These are phyloP conservation scores for Penicillium psychrosexuale DNA, from an alignment of 2,329 filamentous ascomycete species.

Conservation along the genomic window DNA sequence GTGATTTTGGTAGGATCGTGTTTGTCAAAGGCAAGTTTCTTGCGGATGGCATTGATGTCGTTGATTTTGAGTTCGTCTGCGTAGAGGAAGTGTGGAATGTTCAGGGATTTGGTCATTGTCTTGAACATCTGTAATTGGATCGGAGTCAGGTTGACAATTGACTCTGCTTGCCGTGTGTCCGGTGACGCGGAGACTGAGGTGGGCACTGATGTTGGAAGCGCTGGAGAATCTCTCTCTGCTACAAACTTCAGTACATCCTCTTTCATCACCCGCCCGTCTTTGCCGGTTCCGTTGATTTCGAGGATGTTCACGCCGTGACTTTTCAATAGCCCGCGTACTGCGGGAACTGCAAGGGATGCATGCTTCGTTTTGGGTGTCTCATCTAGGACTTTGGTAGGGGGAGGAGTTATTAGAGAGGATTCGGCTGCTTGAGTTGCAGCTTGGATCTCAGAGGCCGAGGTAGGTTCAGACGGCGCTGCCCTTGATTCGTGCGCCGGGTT, in stretches of 20 bases:
- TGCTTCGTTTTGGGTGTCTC: slow-evolving; percentile 54
- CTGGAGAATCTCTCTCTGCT: slow-evolving; percentile 24
- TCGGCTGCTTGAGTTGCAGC: slow-evolving; percentile 18
- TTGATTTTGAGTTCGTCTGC: slow-evolving; percentile 85
- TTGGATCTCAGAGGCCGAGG: slow-evolving; percentile 11
- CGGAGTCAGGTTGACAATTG: slow-evolving; percentile 65
- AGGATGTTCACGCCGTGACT: slow-evolving; percentile 73
- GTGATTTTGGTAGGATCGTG: slow-evolving; percentile 65
- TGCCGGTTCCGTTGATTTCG: slow-evolving; percentile 79
- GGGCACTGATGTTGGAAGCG: slow-evolving; percentile 47
- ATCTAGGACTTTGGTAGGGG: slow-evolving; percentile 1
- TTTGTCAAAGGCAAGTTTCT: slow-evolving; percentile 65
- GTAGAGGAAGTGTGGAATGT: slow-evolving; percentile 93
- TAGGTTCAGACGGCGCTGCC: slow-evolving; percentile 25
- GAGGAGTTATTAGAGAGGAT: slow-evolving; percentile 9
- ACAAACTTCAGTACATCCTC: slow-evolving; percentile 80
- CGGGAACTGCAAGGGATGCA: slow-evolving; percentile 80
- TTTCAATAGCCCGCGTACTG: slow-evolving; percentile 83
- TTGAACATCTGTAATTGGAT: slow-evolving; percentile 96
- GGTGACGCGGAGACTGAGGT: slow-evolving; percentile 34
- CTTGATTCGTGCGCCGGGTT: slow-evolving; percentile 28
- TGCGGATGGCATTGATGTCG: slow-evolving; percentile 67
- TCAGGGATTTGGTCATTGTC: slow-evolving; percentile 86
- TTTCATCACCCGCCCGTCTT: slow-evolving; percentile 85
- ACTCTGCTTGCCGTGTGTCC: slow-evolving; percentile 61